A percentile compares a stretch with the other conserved stretches of the same genome.
phyloP scores from a whole-genome alignment of 1,284 basidiomycete genomes.

The Melanopsichium pennsylvanicum region DNA sequence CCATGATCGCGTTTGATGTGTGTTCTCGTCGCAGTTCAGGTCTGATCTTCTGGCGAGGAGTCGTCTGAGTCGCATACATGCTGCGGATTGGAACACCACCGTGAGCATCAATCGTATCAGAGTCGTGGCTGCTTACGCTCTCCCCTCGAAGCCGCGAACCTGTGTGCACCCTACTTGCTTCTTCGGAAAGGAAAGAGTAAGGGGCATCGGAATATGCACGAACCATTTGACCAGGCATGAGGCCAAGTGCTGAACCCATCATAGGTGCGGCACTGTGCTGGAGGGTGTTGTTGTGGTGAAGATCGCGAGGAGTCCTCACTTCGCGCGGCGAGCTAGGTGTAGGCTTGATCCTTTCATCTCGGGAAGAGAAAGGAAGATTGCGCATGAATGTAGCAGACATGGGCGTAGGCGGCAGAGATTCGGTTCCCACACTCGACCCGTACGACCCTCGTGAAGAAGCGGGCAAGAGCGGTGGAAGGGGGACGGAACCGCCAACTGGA shows the following conservation, averaged over 20 bases:
- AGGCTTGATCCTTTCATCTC: constrained; percentile 7
- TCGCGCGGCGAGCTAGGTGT: constrained; percentile 15
- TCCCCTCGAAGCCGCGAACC: constrained; percentile 20
- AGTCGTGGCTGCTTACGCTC: constrained; percentile 28
- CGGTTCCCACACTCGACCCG: constrained; percentile 23
- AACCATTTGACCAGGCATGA: constrained; percentile 34
- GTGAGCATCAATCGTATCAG: constrained; percentile 1
- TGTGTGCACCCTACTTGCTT: background rate
- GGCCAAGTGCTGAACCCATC: constrained; percentile 23
- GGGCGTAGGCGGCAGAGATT: constrained; percentile 39
- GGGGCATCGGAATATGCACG: constrained; percentile 28
- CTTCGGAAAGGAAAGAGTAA: background rate
- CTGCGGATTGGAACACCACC: background rate
- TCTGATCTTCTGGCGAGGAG: constrained; percentile 15
- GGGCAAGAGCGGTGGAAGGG: constrained; percentile 25
- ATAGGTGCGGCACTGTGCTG: background rate
- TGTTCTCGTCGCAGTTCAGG: constrained; percentile 33
- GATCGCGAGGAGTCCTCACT: constrained; percentile 4
- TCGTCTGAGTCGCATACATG: constrained; percentile 12
- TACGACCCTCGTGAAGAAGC: constrained; percentile 35
- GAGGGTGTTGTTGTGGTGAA: background rate
- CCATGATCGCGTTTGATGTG: constrained; percentile 28
- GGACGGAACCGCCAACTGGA: constrained; percentile 7
- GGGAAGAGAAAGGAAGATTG: constrained; percentile 4
- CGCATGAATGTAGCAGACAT: constrained; percentile 35